phyloP scores from a whole-genome alignment of 2,329 filamentous ascomycete species.

The Rhexocercosporidium sp. region DNA sequence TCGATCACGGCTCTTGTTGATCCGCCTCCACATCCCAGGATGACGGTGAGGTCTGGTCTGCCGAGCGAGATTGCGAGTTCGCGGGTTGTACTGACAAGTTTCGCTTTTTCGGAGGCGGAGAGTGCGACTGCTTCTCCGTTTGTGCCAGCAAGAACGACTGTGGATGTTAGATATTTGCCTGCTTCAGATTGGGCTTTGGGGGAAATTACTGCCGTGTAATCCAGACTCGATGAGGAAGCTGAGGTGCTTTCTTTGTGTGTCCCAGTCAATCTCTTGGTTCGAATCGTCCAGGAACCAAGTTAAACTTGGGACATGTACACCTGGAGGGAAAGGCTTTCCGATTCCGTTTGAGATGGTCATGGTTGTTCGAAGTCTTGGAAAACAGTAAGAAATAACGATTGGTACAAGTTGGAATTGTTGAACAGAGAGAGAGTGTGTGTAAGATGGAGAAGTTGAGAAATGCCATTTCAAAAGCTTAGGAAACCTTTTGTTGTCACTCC shows the following conservation, averaged over 20 bases:
- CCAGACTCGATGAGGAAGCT: slow-evolving; percentile 30
- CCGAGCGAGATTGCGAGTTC: slow-evolving; percentile 41
- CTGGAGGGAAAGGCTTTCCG: slow-evolving; percentile 26
- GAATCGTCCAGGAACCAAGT: slow-evolving; percentile 27
- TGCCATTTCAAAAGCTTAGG: background rate
- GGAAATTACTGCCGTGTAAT: slow-evolving; percentile 29
- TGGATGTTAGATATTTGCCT: background rate
- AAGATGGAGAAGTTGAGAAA: no score
- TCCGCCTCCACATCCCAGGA: slow-evolving; percentile 47
- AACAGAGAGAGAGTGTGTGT: no score
- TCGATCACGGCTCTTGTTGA: slow-evolving; percentile 49
- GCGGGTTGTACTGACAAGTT: slow-evolving; percentile 46
- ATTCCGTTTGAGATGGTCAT: background rate
- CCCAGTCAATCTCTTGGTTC: slow-evolving; percentile 31
- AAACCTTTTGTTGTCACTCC: background rate
- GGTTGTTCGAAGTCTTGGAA: background rate
- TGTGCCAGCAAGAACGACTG: slow-evolving; percentile 41
- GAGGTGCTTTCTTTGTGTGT: slow-evolving; percentile 27
- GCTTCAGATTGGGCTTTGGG: background rate
- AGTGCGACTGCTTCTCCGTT: slow-evolving; percentile 52
- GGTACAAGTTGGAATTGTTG: background rate
- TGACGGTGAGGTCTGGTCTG: slow-evolving; percentile 45
- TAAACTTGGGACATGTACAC: slow-evolving; percentile 31
- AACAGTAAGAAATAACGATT: background rate
- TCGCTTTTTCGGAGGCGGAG: slow-evolving; percentile 46